These are phyloP conservation scores for Apophysomyces variabilis DNA, from an alignment of 371 early-diverging fungal species.

Conservation along the genomic window DNA sequence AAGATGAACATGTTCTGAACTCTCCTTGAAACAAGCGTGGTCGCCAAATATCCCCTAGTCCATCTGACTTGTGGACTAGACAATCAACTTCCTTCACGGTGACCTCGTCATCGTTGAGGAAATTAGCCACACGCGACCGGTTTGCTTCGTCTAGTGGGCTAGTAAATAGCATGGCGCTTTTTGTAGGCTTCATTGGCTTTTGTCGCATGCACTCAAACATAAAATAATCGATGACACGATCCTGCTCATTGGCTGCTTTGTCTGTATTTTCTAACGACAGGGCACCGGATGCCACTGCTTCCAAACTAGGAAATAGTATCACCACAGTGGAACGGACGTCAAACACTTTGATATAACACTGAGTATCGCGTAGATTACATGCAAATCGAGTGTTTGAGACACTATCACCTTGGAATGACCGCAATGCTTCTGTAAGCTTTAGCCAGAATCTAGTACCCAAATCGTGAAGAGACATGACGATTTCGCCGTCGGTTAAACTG, in stretches of 20 bases:
- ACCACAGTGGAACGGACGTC: slow-evolving; percentile 67
- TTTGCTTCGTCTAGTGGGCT: slow-evolving; percentile 7
- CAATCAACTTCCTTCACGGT: slow-evolving; percentile 28
- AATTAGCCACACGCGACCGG: slow-evolving; percentile 8
- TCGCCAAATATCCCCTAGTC: slow-evolving; percentile 37
- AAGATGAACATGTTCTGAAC: slow-evolving; percentile 23
- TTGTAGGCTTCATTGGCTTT: slow-evolving; percentile 49
- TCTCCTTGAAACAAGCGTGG: slow-evolving; percentile 42
- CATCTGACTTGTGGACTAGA: slow-evolving; percentile 47
- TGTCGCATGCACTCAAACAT: slow-evolving; percentile 69
- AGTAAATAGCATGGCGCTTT: slow-evolving; percentile 15
- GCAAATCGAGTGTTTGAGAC: slow-evolving; percentile 31
- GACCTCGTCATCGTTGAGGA: slow-evolving; percentile 20
- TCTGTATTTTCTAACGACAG: slow-evolving; percentile 1
- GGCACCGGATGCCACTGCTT: slow-evolving; percentile 48
- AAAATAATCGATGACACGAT: slow-evolving; percentile 32
- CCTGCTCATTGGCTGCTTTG: neutral
- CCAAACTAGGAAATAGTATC: slow-evolving; percentile 64
- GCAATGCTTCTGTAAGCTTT: slow-evolving; percentile 32
- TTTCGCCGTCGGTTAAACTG: slow-evolving; percentile 60
- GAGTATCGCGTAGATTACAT: slow-evolving; percentile 46
- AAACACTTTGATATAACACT: slow-evolving; percentile 75
- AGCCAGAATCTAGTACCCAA: slow-evolving; percentile 51
- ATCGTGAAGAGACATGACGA: slow-evolving; percentile 53
- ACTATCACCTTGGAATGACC: slow-evolving; percentile 17